Evolutionary conservation across 768 basidiomycete species (phyloP).

Genomic region (Leucocoprinus birnbaumii): DNA sequence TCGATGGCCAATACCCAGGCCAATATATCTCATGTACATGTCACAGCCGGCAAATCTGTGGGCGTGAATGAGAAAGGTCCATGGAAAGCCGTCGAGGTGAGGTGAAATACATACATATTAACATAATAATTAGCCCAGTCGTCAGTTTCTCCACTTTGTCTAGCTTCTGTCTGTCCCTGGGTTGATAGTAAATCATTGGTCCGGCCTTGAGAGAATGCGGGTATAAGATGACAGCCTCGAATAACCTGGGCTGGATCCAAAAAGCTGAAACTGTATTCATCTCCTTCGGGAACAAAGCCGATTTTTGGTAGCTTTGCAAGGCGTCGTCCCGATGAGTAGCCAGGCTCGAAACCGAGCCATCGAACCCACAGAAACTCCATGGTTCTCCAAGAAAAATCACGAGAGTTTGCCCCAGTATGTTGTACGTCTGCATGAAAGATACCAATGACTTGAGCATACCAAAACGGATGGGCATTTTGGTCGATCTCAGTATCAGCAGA

Average conservation of each 20-base stretch:
- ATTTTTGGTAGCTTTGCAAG: conserved; percentile 31
- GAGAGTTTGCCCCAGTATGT: conserved; percentile 8
- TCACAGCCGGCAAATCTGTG: no score
- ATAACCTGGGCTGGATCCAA: conserved; percentile 29
- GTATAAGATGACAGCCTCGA: conserved; percentile 30
- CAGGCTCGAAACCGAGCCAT: conserved; percentile 26
- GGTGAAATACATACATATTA: conserved; percentile 25
- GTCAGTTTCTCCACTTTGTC: neutral
- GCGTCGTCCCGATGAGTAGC: conserved; percentile 23
- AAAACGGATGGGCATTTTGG: conserved; percentile 17
- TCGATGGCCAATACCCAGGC: no score
- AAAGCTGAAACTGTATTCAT: conserved; percentile 29
- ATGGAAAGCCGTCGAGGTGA: no score
- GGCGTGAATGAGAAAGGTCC: no score
- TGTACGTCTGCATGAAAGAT: conserved; percentile 20
- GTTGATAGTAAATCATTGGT: conserved; percentile 9
- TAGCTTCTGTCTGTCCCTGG: conserved; percentile 5
- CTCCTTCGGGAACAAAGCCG: conserved; percentile 27
- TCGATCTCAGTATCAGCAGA: conserved; percentile 5
- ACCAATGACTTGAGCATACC: conserved; percentile 22
- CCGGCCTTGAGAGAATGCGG: conserved; percentile 24
- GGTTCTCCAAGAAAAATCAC: neutral
- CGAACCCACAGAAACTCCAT: conserved; percentile 27
- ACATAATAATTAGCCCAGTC: conserved; percentile 32
- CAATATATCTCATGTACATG: no score